Evolutionary conservation across 2,329 filamentous ascomycete species (phyloP).

Genomic region (Chaetomium sp.): DNA sequence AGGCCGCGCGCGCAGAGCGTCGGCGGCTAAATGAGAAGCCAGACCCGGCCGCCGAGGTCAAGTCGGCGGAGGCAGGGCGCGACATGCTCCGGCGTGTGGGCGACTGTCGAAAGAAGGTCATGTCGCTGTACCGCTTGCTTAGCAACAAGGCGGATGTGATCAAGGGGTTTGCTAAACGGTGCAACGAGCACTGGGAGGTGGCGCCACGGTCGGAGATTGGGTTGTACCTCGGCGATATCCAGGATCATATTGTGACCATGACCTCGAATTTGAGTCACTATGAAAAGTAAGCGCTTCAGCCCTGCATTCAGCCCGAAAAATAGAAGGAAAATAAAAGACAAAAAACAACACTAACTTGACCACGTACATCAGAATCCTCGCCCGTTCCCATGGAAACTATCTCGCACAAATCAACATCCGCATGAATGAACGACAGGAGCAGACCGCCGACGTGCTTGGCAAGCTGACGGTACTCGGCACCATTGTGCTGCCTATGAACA

Average conservation of each 20-base stretch:
- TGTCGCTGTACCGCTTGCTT: slow-evolving; percentile 85
- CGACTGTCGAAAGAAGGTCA: slow-evolving; percentile 93
- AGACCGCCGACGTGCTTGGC: slow-evolving; percentile 89
- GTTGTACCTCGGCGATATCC: slow-evolving; percentile 95
- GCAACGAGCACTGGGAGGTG: slow-evolving; percentile 96
- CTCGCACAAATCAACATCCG: slow-evolving; percentile 98
- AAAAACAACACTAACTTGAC: neutral
- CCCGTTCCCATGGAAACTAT: slow-evolving; percentile 90
- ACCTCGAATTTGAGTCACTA: slow-evolving; percentile 93
- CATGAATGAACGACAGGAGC: slow-evolving; percentile 96
- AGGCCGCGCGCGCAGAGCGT: slow-evolving; percentile 32
- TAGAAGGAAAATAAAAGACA: no score
- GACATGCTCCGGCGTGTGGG: slow-evolving; percentile 92
- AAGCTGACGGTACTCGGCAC: slow-evolving; percentile 94
- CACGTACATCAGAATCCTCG: slow-evolving; percentile 59
- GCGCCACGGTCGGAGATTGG: slow-evolving; percentile 93
- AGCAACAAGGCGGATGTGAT: slow-evolving; percentile 99
- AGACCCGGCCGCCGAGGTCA: slow-evolving; percentile 32
- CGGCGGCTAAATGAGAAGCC: slow-evolving; percentile 38
- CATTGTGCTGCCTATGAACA: slow-evolving; percentile 97
- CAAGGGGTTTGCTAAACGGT: slow-evolving; percentile 96
- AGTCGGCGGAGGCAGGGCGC: slow-evolving; percentile 45
- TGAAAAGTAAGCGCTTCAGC: slow-evolving; percentile 64
- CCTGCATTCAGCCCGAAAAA: neutral
- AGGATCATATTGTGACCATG: slow-evolving; percentile 99